These are phyloP conservation scores for Claviceps fusiformis DNA, from an alignment of 2,329 filamentous ascomycete genomes.

Conservation along the genomic window DNA sequence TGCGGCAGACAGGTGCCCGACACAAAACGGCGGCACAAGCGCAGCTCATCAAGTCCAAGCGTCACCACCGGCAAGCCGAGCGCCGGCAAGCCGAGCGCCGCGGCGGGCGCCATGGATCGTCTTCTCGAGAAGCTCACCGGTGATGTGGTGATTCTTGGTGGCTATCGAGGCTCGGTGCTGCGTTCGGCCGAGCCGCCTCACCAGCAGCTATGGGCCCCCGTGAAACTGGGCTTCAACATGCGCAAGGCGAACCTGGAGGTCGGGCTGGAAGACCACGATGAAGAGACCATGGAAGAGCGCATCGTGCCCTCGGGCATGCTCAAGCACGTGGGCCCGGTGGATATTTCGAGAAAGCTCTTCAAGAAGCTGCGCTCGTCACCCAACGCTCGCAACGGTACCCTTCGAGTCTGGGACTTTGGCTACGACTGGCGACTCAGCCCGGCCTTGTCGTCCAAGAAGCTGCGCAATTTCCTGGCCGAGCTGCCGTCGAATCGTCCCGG, in stretches of 20 bases:
- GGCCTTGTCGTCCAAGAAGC: constrained; percentile 53
- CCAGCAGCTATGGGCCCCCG: constrained; percentile 84
- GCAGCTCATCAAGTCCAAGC: background rate
- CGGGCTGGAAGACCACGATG: constrained; percentile 66
- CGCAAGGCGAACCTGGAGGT: constrained; percentile 86
- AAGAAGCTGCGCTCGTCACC: constrained; percentile 62
- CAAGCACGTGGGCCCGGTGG: constrained; percentile 81
- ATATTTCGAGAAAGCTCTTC: constrained; percentile 73
- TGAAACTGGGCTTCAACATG: constrained; percentile 84
- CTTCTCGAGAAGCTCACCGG: constrained; percentile 58
- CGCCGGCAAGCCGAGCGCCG: constrained; percentile 2
- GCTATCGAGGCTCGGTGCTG: constrained; percentile 81
- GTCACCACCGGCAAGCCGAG: too few species aligned
- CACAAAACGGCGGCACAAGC: background rate
- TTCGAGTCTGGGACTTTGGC: constrained; percentile 79
- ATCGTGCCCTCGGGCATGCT: constrained; percentile 81
- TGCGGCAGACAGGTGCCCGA: background rate
- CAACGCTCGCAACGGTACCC: constrained; percentile 55
- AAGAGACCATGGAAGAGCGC: constrained; percentile 68
- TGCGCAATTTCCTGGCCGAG: constrained; percentile 60
- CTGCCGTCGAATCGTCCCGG: constrained; percentile 60
- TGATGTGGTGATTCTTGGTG: constrained; percentile 78
- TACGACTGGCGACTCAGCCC: constrained; percentile 93
- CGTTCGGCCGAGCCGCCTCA: constrained; percentile 70
- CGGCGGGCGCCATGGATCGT: constrained; percentile 30